phyloP scores from a whole-genome alignment of 2,329 filamentous ascomycete genomes.

The Lachnellula willkommii region DNA sequence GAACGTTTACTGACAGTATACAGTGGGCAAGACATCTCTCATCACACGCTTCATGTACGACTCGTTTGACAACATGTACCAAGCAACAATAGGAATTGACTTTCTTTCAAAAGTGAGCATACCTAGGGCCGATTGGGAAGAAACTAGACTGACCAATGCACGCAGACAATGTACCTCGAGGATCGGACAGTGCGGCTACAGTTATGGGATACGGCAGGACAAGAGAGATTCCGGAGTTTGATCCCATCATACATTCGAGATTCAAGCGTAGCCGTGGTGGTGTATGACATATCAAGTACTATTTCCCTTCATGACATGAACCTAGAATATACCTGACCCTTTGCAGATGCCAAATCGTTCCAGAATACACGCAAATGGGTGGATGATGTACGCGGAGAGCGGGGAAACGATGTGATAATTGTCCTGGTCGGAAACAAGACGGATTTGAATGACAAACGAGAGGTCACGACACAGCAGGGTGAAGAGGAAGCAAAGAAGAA shows the following conservation, averaged over 20 bases:
- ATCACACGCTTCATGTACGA: constrained; percentile 99
- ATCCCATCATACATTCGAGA: constrained; percentile 99
- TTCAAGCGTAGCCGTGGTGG: constrained; percentile 94
- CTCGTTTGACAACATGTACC: constrained; percentile 99
- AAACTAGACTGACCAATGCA: constrained; percentile 16
- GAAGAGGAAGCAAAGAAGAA: constrained; percentile 98
- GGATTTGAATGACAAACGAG: constrained; percentile 94
- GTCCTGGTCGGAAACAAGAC: constrained; percentile 99
- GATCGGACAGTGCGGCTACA: constrained; percentile 96
- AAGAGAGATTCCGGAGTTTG: constrained; percentile 92
- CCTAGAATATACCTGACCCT: constrained; percentile 19
- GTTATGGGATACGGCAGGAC: constrained; percentile 96
- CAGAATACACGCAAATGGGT: constrained; percentile 99
- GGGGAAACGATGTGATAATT: constrained; percentile 98
- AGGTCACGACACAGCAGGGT: constrained; percentile 92
- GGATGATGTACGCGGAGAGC: constrained; percentile 92
- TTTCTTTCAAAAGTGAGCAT: constrained; percentile 85
- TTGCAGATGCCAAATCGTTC: constrained; percentile 82
- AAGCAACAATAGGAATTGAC: constrained; percentile 98
- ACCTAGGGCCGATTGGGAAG: constrained; percentile 1
- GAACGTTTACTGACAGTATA: constrained; percentile 19
- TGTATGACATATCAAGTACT: constrained; percentile 93
- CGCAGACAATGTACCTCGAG: constrained; percentile 96
- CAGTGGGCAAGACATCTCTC: constrained; percentile 96
- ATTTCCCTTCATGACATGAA: background rate